phyloP scores from a whole-genome alignment of 768 basidiomycete genomes.

The Thelephora ganbajun region DNA sequence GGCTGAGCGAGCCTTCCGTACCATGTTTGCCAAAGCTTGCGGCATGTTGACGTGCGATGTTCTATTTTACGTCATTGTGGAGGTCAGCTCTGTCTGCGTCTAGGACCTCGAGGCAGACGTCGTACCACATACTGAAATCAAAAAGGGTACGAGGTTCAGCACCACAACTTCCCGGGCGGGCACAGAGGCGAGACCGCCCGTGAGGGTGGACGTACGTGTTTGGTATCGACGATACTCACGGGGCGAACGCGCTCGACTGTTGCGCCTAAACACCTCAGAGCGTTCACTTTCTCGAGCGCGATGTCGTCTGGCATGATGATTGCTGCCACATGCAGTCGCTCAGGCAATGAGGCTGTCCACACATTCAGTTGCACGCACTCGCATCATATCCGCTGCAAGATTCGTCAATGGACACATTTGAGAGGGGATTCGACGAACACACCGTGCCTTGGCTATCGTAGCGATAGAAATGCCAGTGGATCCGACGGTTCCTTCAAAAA shows the following conservation, averaged over 20 bases:
- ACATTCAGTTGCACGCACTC: conserved; percentile 32
- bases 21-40: conserved; percentile 47
- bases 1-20: conserved; percentile 6
- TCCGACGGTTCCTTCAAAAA: conserved; percentile 96
- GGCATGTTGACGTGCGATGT: conserved; percentile 75
- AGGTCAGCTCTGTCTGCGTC: background rate
- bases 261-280: conserved; percentile 73
- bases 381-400: conserved; percentile 67
- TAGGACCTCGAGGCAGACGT: background rate
- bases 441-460: conserved; percentile 83
- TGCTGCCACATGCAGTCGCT: conserved; percentile 26
- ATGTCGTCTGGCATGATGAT: conserved; percentile 88
- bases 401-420: background rate
- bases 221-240: conserved; percentile 92
- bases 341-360: background rate
- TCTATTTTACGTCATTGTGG: conserved; percentile 50
- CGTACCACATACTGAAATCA: conserved; percentile 4
- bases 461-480: conserved; percentile 96
- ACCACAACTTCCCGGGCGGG: no score
- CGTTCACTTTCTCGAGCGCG: conserved; percentile 81
- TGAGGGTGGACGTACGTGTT: conserved; percentile 45
- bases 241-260: conserved; percentile 85
- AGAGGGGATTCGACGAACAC: conserved; percentile 9
- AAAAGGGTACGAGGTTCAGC: conserved; percentile 2
- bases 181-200: conserved; percentile 4